phyloP scores from a whole-genome alignment of 2,329 filamentous ascomycete genomes.

The Fonsecaea monophora region DNA sequence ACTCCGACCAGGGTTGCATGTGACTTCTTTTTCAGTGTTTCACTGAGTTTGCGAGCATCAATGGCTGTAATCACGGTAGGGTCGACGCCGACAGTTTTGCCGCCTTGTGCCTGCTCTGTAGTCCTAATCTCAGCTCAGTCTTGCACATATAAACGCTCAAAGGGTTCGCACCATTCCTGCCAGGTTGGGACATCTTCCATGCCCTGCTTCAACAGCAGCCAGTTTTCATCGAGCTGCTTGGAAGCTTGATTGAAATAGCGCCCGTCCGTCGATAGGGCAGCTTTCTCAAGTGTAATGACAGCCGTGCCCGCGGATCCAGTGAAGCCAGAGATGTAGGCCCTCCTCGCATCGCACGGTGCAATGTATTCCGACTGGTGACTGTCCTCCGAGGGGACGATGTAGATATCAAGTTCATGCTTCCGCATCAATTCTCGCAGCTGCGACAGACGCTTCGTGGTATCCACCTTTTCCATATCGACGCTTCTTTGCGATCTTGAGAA shows the following conservation, averaged over 20 bases:
- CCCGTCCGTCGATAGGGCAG: slow-evolving; percentile 90
- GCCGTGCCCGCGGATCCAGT: slow-evolving; percentile 94
- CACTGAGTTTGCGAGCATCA: slow-evolving; percentile 75
- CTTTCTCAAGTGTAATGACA: slow-evolving; percentile 83
- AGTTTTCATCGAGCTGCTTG: slow-evolving; percentile 89
- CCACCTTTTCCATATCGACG: slow-evolving; percentile 75
- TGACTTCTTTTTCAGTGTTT: slow-evolving; percentile 85
- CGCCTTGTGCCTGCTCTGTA: slow-evolving; percentile 81
- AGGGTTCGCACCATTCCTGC: slow-evolving; percentile 79
- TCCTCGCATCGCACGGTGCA: slow-evolving; percentile 88
- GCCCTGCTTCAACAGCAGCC: slow-evolving; percentile 89
- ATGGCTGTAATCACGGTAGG: slow-evolving; percentile 82
- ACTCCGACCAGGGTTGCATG: slow-evolving; percentile 78
- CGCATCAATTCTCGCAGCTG: slow-evolving; percentile 85
- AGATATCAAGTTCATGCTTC: slow-evolving; percentile 84
- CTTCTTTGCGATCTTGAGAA: slow-evolving; percentile 46
- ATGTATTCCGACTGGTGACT: slow-evolving; percentile 98
- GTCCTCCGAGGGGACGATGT: slow-evolving; percentile 95
- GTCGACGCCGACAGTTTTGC: slow-evolving; percentile 89
- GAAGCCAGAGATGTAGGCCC: slow-evolving; percentile 93
- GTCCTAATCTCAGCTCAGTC: slow-evolving; percentile 53
- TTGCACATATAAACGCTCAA: slow-evolving; percentile 7
- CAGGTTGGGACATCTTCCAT: slow-evolving; percentile 93
- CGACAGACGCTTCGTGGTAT: slow-evolving; percentile 77
- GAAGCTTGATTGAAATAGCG: slow-evolving; percentile 97